Evolutionary conservation across 2,329 filamentous ascomycete species (phyloP).

Genomic region (Verticillium nonalfalfae): DNA sequence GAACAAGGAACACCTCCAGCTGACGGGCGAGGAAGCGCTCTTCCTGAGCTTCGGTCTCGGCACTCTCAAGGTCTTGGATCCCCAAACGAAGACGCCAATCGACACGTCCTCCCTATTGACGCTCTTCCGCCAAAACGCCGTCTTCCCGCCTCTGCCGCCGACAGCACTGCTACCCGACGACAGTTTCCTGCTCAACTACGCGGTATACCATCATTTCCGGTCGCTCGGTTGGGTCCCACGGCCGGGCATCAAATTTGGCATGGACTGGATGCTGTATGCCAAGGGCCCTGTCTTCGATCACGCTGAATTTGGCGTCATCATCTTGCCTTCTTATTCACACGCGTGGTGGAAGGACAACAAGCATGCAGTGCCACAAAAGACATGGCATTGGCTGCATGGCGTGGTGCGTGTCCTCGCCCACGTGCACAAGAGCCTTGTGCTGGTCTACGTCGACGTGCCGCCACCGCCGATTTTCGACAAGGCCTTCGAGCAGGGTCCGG

Average conservation of each 20-base stretch:
- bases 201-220: conserved; percentile 91
- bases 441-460: conserved; percentile 90
- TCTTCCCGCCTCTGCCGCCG: conserved; percentile 52
- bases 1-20: conserved; percentile 78
- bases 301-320: conserved; percentile 82
- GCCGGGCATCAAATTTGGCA: conserved; percentile 87
- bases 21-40: conserved; percentile 86
- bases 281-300: conserved; percentile 91
- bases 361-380: conserved; percentile 39
- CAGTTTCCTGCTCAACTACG: conserved; percentile 79
- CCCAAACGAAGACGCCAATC: conserved; percentile 35
- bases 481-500: conserved; percentile 48
- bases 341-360: conserved; percentile 61
- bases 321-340: conserved; percentile 77
- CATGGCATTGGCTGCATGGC: conserved; percentile 83
- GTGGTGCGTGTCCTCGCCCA: conserved; percentile 85
- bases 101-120: conserved; percentile 52
- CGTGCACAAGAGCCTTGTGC: conserved; percentile 81
- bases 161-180: conserved; percentile 63
- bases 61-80: conserved; percentile 56
- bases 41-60: conserved; percentile 82
- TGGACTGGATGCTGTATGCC: conserved; percentile 91
- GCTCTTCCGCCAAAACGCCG: conserved; percentile 63
- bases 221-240: conserved; percentile 93
- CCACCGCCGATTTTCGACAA: conserved; percentile 47